Base-by-base conservation (phyloP, 2,329 filamentous ascomycete species). In the Penicillium hesseltinei region DNA sequence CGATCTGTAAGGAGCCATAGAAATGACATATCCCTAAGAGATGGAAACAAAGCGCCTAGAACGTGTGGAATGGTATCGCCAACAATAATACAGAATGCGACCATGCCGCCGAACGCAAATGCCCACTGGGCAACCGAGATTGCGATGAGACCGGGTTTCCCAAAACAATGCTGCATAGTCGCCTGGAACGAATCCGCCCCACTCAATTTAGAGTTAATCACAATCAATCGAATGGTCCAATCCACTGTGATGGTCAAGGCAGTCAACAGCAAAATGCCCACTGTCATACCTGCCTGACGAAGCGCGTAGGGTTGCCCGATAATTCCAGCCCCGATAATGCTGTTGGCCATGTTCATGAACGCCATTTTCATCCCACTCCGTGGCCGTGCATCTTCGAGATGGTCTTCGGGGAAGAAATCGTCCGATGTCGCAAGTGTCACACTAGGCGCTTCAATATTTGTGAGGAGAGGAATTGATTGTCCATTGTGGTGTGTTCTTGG, bases 281-380 rank as follows among this genome's bases (percentile, higher is more conserved):
- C 88, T 17, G 90, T 73, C 66, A 99, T 83, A 7, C 94, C 94
- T 8, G 94, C 94, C 78, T 97, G 92, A 57, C 86, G 86, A 71
- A 99, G 88, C n/a, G 94, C 94, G 76, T 97, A 99, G 13, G 94
- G 92, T 77, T 99, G 94, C 4, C 90, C 86, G 66, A 88, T 88
- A 58, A 88, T 88, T 2, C 86, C 86, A 31, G 86, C 86, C 31
- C 86, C 86, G 60, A 99, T 97, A 73, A 99, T 99, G 68, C 90
- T 95, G 79, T 99, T 99, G 62, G 94, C 93, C 94, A 99, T 99
- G 77, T 99, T 99, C 92, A 97, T 96, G 66, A 99, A 97, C 3
- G 94, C 93, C 72, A 89, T 91, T 61, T 84, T 82, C 77, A 97
- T 82, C 5, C 89, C 89, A 57, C 91, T 96, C 77, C 93, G 93